Percentiles rank a stretch among this genome's conserved stretches.
phyloP scores from a whole-genome alignment of 1,139 yeast genomes.

The Scheffersomyces parashehatae region DNA sequence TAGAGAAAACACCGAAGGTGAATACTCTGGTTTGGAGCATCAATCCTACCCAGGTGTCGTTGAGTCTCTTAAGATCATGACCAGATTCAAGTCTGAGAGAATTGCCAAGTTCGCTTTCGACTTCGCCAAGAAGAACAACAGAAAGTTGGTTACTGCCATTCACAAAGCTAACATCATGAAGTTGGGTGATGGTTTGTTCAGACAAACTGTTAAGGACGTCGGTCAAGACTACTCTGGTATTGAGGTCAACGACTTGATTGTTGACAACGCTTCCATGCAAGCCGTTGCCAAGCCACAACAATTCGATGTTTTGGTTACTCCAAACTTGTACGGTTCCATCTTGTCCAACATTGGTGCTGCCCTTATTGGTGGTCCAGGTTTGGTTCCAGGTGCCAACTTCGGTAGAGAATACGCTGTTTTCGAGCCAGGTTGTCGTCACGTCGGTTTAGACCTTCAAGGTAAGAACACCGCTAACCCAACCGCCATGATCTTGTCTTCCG shows the following conservation, averaged over 20 bases:
- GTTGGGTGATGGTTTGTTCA: conserved; percentile 96
- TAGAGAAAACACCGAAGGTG: conserved; percentile 98
- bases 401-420: conserved; percentile 98
- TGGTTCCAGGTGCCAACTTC: conserved; percentile 97
- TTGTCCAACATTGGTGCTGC: conserved; percentile 98
- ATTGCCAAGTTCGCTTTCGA: conserved; percentile 97
- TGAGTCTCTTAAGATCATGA: conserved; percentile 92
- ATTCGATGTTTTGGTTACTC: conserved; percentile 96
- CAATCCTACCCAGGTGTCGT: conserved; percentile 97
- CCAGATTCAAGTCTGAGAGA: conserved; percentile 94
- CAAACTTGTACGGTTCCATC: conserved; percentile 97
- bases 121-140: conserved; percentile 88
- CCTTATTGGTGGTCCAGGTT: conserved; percentile 97
- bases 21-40: conserved; percentile 97
- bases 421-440: conserved; percentile 99
- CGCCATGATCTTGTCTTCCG: conserved; percentile 89
- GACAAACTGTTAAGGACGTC: conserved; percentile 88
- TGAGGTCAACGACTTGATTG: conserved; percentile 88
- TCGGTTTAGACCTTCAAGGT: conserved; percentile 94
- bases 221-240: conserved; percentile 90
- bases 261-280: conserved; percentile 99
- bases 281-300: conserved; percentile 98
- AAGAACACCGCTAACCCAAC: conserved; percentile 97
- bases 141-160: conserved; percentile 92
- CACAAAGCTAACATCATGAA: conserved; percentile 99